These are phyloP conservation scores for Thelonectria rubi DNA, from an alignment of 2,329 filamentous ascomycete species.

Conservation along the genomic window DNA sequence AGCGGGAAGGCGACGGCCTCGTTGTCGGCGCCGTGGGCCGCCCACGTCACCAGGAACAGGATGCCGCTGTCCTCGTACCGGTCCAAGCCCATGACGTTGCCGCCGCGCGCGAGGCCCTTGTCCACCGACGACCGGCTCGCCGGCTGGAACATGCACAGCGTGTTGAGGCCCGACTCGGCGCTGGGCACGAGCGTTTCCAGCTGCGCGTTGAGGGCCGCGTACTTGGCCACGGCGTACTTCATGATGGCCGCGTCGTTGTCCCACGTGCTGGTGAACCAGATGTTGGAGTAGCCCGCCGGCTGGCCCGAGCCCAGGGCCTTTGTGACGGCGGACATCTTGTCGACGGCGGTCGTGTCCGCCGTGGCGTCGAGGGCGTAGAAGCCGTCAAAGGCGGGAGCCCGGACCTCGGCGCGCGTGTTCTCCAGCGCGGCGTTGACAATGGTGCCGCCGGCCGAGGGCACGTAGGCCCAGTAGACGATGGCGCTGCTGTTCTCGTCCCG, in stretches of 20 bases:
- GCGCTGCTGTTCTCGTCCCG: slow-evolving; percentile 47
- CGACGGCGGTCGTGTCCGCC: slow-evolving; percentile 42
- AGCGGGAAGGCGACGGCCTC: slow-evolving; percentile 48
- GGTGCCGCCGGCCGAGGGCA: slow-evolving; percentile 43
- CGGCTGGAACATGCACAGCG: slow-evolving; percentile 47
- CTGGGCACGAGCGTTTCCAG: slow-evolving; percentile 41
- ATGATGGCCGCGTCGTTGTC: slow-evolving; percentile 50
- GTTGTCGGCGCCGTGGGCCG: slow-evolving; percentile 46
- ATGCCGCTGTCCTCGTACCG: slow-evolving; percentile 40
- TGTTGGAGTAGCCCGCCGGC: slow-evolving; percentile 43
- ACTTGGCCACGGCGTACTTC: slow-evolving; percentile 45
- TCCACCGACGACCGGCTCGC: slow-evolving; percentile 41
- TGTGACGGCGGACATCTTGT: slow-evolving; percentile 44
- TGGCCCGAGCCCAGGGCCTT: slow-evolving; percentile 44
- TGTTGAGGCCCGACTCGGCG: slow-evolving; percentile 40
- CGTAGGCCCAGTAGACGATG: slow-evolving; percentile 47
- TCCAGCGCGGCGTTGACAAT: slow-evolving; percentile 46
- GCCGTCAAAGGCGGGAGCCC: slow-evolving; percentile 44
- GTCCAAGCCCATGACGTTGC: slow-evolving; percentile 48
- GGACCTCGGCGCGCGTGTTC: slow-evolving; percentile 42
- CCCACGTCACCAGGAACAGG: slow-evolving; percentile 46
- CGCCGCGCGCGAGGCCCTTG: slow-evolving; percentile 44
- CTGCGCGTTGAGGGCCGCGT: slow-evolving; percentile 41
- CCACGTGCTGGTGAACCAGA: slow-evolving; percentile 50
- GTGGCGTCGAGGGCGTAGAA: slow-evolving; percentile 39